These are phyloP conservation scores for Nannochloropsis oceanica DNA, from an alignment of 108 stramenopile genomes.

Conservation along the genomic window DNA sequence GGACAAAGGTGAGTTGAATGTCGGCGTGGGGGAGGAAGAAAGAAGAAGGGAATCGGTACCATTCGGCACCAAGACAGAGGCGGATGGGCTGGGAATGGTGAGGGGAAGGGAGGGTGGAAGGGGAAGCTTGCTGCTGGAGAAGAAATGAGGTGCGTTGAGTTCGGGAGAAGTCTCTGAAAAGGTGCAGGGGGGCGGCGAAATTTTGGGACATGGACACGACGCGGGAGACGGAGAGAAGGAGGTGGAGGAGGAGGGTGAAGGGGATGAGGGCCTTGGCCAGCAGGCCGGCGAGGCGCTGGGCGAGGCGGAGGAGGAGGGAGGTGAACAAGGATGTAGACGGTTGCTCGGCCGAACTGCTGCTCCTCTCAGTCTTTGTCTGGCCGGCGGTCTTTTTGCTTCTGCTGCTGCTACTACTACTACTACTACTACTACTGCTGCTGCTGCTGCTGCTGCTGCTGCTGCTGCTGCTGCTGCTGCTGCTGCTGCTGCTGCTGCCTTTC, in stretches of 20 bases:
- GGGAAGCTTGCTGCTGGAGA: not conserved
- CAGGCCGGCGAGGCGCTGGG: not conserved
- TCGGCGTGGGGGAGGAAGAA: constrained; percentile 56
- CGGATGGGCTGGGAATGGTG: constrained; percentile 26
- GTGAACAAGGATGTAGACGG: not conserved
- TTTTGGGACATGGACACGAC: constrained; percentile 13
- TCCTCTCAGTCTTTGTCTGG: too few species aligned
- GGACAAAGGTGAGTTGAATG: constrained; percentile 51
- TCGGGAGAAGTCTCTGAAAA: not conserved
- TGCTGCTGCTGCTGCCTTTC: not conserved
- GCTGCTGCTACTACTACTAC: too few species aligned
- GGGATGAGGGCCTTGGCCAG: not conserved
- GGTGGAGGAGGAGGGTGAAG: not conserved
- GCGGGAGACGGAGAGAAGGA: constrained; percentile 16
- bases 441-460: too few species aligned
- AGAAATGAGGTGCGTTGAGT: not conserved
- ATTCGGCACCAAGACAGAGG: constrained; percentile 80
- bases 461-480: too few species aligned
- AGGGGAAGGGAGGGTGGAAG: not conserved
- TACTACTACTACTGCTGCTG: not conserved
- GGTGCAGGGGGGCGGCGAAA: not conserved
- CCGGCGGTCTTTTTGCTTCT: too few species aligned
- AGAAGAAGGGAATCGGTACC: constrained; percentile 82
- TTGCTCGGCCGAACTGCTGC: too few species aligned
- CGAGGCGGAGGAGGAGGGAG: not conserved